phyloP scores from a whole-genome alignment of 1,284 basidiomycete genomes.

The Abortiporus biennis region DNA sequence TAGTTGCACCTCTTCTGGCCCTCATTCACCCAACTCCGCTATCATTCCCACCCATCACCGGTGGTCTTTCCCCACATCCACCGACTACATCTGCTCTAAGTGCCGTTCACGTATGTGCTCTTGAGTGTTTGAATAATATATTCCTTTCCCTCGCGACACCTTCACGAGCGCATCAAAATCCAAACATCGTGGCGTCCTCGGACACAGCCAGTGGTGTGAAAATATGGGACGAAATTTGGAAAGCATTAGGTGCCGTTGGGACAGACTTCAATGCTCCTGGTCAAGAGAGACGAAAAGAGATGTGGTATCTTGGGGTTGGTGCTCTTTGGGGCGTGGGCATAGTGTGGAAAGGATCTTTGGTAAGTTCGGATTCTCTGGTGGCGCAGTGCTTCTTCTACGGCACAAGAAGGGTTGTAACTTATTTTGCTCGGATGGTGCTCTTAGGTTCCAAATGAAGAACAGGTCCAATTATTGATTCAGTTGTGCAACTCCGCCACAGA shows the following conservation, averaged over 20 bases:
- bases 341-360: conserved; percentile 60
- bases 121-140: conserved; percentile 90
- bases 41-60: conserved; percentile 70
- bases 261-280: conserved; percentile 47
- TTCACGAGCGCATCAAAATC: conserved; percentile 16
- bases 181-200: conserved; percentile 27
- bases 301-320: conserved; percentile 71
- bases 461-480: conserved; percentile 63
- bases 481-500: conserved; percentile 53
- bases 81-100: conserved; percentile 81
- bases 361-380: conserved; percentile 22
- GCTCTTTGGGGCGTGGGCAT: conserved; percentile 77
- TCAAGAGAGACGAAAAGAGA: conserved; percentile 58
- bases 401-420: neutral
- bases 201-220: conserved; percentile 43
- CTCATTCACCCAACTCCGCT: conserved; percentile 69
- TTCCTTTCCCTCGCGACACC: conserved; percentile 65
- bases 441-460: conserved; percentile 49
- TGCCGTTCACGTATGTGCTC: conserved; percentile 75
- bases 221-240: conserved; percentile 61
- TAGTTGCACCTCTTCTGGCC: conserved; percentile 57
- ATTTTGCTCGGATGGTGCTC: neutral
- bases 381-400: neutral
- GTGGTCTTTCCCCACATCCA: conserved; percentile 65
- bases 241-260: conserved; percentile 50